phyloP scores from a whole-genome alignment of 129 eudicot genomes.

The Silybum marianum region DNA sequence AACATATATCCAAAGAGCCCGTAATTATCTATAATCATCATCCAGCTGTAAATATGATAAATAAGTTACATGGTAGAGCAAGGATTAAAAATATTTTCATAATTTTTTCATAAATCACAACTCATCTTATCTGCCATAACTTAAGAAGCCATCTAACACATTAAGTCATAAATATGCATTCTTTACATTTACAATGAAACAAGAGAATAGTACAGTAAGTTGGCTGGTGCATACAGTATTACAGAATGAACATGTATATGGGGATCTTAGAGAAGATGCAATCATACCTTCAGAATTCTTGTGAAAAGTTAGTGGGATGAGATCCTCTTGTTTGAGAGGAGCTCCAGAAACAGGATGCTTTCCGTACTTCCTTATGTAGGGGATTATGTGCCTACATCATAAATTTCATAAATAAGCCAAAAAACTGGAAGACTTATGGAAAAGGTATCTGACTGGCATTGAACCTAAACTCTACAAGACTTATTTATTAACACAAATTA shows the following conservation, averaged over 20 bases:
- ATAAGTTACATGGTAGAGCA: not conserved
- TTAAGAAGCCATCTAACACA: not conserved
- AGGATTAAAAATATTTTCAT: not conserved
- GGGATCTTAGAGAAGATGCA: not conserved
- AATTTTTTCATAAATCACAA: not conserved
- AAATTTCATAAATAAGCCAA: slow-evolving; percentile 14
- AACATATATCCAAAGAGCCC: not conserved
- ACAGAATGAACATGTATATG: not conserved
- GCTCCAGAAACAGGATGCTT: slow-evolving; percentile 90
- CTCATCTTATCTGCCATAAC: not conserved
- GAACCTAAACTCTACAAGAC: slow-evolving; percentile 10
- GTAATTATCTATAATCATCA: not conserved
- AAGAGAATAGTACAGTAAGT: not conserved
- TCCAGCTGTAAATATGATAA: not conserved
- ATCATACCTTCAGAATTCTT: slow-evolving; percentile 80
- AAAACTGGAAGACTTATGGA: not conserved
- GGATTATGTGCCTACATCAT: slow-evolving; percentile 65
- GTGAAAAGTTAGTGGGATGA: slow-evolving; percentile 84
- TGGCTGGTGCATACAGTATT: not conserved
- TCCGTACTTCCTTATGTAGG: slow-evolving; percentile 84
- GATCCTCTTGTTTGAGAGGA: slow-evolving; percentile 77
- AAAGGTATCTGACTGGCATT: not conserved
- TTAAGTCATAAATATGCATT: not conserved
- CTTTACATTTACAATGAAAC: slow-evolving; percentile 3
- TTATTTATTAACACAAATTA: not conserved